phyloP scores from a whole-genome alignment of 2,329 filamentous ascomycete species.

The Pseudogymnoascus sp. region DNA sequence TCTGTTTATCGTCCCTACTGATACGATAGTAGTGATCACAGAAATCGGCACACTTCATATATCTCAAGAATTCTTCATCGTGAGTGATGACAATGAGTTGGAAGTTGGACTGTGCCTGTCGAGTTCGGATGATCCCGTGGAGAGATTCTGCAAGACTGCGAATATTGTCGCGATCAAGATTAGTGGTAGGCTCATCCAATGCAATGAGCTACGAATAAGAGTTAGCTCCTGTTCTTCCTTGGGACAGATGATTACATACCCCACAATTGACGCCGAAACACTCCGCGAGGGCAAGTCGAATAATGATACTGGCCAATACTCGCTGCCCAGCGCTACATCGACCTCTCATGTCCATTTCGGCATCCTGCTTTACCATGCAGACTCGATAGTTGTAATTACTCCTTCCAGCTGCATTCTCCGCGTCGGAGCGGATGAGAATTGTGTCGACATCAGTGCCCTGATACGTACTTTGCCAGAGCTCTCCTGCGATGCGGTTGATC shows the following conservation, averaged over 20 bases:
- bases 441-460: slow-evolving; percentile 96
- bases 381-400: slow-evolving; percentile 95
- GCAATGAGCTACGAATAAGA: slow-evolving; percentile 57
- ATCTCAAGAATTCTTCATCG: slow-evolving; percentile 88
- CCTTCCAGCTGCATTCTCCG: slow-evolving; percentile 64
- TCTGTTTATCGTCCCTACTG: slow-evolving; percentile 72
- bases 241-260: slow-evolving; percentile 22
- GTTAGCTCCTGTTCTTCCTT: background rate
- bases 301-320: slow-evolving; percentile 93
- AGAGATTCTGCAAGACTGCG: slow-evolving; percentile 75
- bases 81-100: slow-evolving; percentile 98
- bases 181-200: slow-evolving; percentile 94
- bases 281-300: slow-evolving; percentile 89
- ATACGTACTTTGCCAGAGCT: slow-evolving; percentile 96
- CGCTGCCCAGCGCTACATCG: slow-evolving; percentile 95
- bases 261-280: slow-evolving; percentile 96
- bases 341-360: slow-evolving; percentile 98
- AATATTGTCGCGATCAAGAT: slow-evolving; percentile 93
- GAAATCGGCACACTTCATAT: slow-evolving; percentile 92
- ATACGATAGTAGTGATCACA: slow-evolving; percentile 88
- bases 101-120: slow-evolving; percentile 84
- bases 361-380: slow-evolving; percentile 94
- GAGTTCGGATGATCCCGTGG: slow-evolving; percentile 75
- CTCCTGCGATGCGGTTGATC: slow-evolving; percentile 87
- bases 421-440: slow-evolving; percentile 88